These are phyloP conservation scores for Haplosporangium gracile DNA, from an alignment of 192 early-diverging fungal genomes.

Conservation along the genomic window DNA sequence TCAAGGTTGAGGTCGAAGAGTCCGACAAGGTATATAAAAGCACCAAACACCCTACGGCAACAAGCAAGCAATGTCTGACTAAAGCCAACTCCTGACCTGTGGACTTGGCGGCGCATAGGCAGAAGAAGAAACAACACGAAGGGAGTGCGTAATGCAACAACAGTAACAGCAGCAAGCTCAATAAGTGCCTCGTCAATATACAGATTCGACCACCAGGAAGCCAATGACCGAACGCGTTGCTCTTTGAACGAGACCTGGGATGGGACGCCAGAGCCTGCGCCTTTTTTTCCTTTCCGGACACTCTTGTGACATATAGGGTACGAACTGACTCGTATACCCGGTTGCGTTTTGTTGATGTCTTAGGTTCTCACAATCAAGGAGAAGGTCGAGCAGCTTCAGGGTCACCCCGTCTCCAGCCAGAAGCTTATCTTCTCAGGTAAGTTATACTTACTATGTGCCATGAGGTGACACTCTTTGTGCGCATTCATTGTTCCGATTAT, in stretches of 20 bases:
- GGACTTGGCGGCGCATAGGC: not conserved
- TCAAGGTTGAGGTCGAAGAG: constrained; percentile 83
- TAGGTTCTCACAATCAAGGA: constrained; percentile 85
- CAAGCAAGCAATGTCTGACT: not conserved
- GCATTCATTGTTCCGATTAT: not conserved
- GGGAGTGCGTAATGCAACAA: not conserved
- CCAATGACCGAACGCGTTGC: not conserved
- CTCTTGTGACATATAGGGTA: not conserved
- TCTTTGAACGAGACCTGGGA: not conserved
- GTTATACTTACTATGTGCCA: not conserved
- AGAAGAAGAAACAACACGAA: not conserved
- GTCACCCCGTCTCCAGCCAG: constrained; percentile 77
- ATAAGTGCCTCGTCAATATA: not conserved
- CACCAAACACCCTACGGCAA: no score
- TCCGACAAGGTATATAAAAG: constrained; percentile 63
- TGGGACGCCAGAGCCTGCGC: not conserved
- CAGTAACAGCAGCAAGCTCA: not conserved
- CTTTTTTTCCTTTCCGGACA: not conserved
- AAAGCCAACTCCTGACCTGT: not conserved
- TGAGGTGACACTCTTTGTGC: not conserved
- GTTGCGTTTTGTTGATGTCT: not conserved
- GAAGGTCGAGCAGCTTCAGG: constrained; percentile 80
- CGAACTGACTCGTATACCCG: constrained; percentile 6
- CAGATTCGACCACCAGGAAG: not conserved
- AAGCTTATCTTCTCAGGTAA: constrained; percentile 92